Percentiles rank a stretch among this genome's conserved stretches.
Conservation (phyloP, 2,329 filamentous ascomycete species). For the Penicillium brevicompactum region DNA sequence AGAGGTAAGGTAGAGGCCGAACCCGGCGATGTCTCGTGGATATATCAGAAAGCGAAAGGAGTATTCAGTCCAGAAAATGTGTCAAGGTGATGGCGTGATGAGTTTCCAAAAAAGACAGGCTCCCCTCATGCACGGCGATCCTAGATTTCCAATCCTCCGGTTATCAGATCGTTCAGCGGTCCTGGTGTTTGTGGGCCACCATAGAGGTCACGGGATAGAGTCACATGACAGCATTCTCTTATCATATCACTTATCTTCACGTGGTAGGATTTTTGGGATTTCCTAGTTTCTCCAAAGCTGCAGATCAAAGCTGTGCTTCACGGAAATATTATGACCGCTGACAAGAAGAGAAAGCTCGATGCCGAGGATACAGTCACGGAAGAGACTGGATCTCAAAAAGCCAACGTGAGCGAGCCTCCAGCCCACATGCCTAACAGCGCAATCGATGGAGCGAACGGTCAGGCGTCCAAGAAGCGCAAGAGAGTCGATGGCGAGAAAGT, state of each 20-base stretch:
- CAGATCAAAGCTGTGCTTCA: not conserved
- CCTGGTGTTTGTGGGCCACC: not conserved
- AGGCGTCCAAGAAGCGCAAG: conserved; percentile 25
- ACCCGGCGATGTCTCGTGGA: not conserved
- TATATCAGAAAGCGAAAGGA: not conserved
- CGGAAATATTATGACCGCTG: conserved; percentile 21
- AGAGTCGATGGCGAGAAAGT: conserved; percentile 45
- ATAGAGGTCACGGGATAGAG: not conserved
- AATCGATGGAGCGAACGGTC: conserved; percentile 9
- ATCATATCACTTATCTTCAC: conserved; percentile 19
- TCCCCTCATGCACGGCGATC: conserved; percentile 19
- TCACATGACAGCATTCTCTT: not conserved
- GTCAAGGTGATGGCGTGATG: conserved; percentile 28
- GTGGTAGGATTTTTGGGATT: not conserved
- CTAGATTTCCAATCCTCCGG: conserved; percentile 21
- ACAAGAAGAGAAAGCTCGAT: conserved; percentile 39
- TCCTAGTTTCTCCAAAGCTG: not conserved
- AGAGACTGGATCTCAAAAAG: conserved; percentile 18
- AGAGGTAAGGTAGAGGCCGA: not conserved
- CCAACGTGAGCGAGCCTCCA: conserved; percentile 37
- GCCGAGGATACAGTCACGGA: conserved; percentile 26
- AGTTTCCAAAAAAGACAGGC: conserved; percentile 4
- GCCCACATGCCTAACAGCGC: conserved; percentile 29
- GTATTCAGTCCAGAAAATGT: conserved; percentile 3
- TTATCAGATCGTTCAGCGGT: conserved; percentile 35